phyloP scores from a whole-genome alignment of 805 yeast genomes.

The Saturnispora bothae region DNA sequence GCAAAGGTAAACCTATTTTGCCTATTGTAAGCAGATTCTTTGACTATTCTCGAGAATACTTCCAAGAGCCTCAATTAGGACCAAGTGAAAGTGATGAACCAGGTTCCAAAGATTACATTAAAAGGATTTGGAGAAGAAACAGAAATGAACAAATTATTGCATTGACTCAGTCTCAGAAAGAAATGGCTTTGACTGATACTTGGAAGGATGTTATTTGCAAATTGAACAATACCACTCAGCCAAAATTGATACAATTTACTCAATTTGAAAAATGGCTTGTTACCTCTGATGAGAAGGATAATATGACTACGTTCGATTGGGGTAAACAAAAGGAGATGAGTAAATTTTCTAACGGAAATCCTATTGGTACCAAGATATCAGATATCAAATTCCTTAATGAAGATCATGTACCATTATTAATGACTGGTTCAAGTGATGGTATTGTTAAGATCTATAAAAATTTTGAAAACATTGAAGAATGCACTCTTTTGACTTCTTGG shows the following conservation, averaged over 20 bases:
- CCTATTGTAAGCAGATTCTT: slow-evolving; percentile 56
- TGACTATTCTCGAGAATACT: slow-evolving; percentile 77
- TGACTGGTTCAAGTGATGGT: slow-evolving; percentile 92
- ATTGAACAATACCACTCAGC: slow-evolving; percentile 68
- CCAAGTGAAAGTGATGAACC: slow-evolving; percentile 80
- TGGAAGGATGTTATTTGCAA: slow-evolving; percentile 61
- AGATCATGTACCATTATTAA: slow-evolving; percentile 75
- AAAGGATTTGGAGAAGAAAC: slow-evolving; percentile 78
- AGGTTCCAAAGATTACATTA: slow-evolving; percentile 77
- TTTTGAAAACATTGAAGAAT: slow-evolving; percentile 45
- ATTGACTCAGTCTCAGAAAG: slow-evolving; percentile 85
- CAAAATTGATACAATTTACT: slow-evolving; percentile 67
- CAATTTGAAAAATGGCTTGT: slow-evolving; percentile 84
- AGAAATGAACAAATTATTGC: slow-evolving; percentile 80
- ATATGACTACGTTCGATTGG: slow-evolving; percentile 87
- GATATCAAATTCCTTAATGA: slow-evolving; percentile 82
- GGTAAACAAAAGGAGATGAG: slow-evolving; percentile 43
- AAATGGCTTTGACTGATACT: slow-evolving; percentile 68
- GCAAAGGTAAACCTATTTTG: slow-evolving; percentile 31
- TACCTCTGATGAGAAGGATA: slow-evolving; percentile 75
- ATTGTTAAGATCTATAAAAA: slow-evolving; percentile 78
- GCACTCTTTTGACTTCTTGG: slow-evolving; percentile 78
- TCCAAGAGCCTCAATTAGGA: slow-evolving; percentile 93
- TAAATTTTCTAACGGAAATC: slow-evolving; percentile 73
- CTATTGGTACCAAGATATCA: slow-evolving; percentile 79